Conservation (phyloP, 2,329 filamentous ascomycete species). For the Elsinoe australis region DNA sequence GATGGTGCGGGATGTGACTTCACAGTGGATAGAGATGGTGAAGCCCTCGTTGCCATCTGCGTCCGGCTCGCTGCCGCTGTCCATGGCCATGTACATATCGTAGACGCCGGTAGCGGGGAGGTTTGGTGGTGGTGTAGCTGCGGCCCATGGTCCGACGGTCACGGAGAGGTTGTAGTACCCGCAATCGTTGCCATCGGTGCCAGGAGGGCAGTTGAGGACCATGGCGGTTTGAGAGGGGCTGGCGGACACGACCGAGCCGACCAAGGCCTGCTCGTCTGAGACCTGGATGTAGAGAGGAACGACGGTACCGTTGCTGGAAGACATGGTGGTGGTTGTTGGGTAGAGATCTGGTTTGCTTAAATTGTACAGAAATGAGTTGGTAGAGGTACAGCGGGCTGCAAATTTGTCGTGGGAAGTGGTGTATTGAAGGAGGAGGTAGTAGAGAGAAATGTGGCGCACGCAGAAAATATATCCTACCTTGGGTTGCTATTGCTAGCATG, state of each 20-base stretch:
- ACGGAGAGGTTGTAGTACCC: slow-evolving; percentile 5
- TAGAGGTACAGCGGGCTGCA: neutral
- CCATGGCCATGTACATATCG: slow-evolving; percentile 13
- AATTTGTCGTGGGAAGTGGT: neutral
- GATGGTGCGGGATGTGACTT: neutral
- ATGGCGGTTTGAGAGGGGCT: slow-evolving; percentile 3
- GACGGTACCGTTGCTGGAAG: slow-evolving; percentile 1
- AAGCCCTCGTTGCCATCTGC: slow-evolving; percentile 1
- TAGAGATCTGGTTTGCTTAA: neutral
- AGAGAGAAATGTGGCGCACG: too few relatives aligned
- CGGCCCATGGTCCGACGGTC: slow-evolving; percentile 13
- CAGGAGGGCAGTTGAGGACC: slow-evolving; percentile 7
- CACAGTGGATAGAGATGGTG: slow-evolving; percentile 3
- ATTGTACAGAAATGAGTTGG: neutral
- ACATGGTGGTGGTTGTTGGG: neutral
- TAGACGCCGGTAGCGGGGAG: slow-evolving; percentile 9
- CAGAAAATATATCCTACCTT: too few relatives aligned
- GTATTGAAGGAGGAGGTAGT: too few relatives aligned
- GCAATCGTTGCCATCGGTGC: slow-evolving; percentile 3
- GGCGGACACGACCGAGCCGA: slow-evolving; percentile 14
- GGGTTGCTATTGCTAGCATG: neutral
- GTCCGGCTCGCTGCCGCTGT: slow-evolving; percentile 4
- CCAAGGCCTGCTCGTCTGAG: neutral
- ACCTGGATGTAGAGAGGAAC: neutral
- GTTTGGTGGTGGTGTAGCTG: slow-evolving; percentile 6